These are phyloP conservation scores for Diaporthe citriasiana DNA, from an alignment of 2,329 filamentous ascomycete species.

Conservation along the genomic window DNA sequence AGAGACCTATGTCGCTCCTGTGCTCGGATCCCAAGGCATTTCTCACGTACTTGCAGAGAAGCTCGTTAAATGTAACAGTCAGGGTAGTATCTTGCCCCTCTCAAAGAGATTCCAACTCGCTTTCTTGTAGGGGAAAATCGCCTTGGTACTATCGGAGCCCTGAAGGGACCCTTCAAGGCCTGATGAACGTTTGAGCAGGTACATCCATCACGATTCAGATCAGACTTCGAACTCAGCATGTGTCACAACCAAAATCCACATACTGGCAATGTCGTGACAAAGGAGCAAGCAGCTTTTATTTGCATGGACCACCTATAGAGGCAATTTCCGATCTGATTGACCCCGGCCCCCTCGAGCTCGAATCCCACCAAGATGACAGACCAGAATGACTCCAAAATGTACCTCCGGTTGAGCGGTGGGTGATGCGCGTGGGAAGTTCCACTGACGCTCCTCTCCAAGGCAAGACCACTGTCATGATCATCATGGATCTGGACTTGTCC, in stretches of 20 bases:
- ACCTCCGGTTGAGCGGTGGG: neutral
- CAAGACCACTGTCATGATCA: neutral
- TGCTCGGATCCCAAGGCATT: no score
- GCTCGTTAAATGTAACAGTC: no score
- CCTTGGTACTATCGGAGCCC: neutral
- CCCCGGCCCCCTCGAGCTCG: neutral
- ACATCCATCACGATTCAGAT: no score
- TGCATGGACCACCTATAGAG: neutral
- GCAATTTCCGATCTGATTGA: neutral
- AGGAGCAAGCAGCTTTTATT: no score
- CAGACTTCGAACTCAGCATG: no score
- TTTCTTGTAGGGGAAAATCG: neutral
- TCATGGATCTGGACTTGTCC: neutral
- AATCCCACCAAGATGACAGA: neutral
- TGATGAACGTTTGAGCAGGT: neutral
- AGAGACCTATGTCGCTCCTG: neutral
- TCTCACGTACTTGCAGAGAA: neutral
- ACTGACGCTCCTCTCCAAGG: neutral
- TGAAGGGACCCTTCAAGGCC: neutral
- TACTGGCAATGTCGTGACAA: no score
- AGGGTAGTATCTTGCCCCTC: neutral
- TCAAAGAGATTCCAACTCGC: no score
- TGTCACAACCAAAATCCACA: no score
- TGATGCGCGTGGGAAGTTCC: neutral
- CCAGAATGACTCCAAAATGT: neutral